Base-by-base conservation (phyloP, 2,329 filamentous ascomycete species). In the Escovopsis sp. region DNA sequence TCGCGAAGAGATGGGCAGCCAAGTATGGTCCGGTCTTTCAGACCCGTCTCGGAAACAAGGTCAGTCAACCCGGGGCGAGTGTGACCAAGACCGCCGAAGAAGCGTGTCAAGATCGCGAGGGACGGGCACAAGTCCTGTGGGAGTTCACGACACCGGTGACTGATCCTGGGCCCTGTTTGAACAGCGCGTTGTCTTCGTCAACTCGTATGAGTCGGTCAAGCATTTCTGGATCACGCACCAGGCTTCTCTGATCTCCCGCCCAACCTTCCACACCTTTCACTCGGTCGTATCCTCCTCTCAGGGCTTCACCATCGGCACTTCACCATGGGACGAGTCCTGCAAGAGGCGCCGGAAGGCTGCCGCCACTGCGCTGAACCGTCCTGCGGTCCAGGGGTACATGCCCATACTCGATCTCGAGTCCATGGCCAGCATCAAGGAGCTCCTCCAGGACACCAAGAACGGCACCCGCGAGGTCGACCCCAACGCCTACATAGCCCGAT, bases 261-360 rank as follows among this genome's bases (percentile, higher is more conserved):
- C 83, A 0, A 83, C 67, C 17, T 71, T 86, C 33, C 80, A 88
- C 54, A 88, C 82, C 1, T 88, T 87, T 54, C 82, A 87, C 55
- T 80, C 70, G 5, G 77, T 87, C 4, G 77, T 86, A 3, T 85
- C 80, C 2, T 73, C 67, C 25, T 82, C 78, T 0, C 78, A 85
- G 45, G 81, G 81, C 5, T 81, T 85, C 55, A 88, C 82, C 0
- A 85, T 90, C 41, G 83, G 83, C 2, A 85, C 82, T 0, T 86
- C 80, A 0, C 82, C 83, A 0, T 90, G 82, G 78, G 80, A 87
- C 41, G 81, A 85, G 34, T 83, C 76, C 2, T 84, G 79, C 58
- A 88, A 87, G 54, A 63, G 67, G 17, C 70, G 81, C 9, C 72
- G 83, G 42, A 87, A 85, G 60, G 81, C 79, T 0, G 82, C 81